These are phyloP conservation scores for Irpex sp. DNA, from an alignment of 1,284 basidiomycete genomes.

Conservation along the genomic window DNA sequence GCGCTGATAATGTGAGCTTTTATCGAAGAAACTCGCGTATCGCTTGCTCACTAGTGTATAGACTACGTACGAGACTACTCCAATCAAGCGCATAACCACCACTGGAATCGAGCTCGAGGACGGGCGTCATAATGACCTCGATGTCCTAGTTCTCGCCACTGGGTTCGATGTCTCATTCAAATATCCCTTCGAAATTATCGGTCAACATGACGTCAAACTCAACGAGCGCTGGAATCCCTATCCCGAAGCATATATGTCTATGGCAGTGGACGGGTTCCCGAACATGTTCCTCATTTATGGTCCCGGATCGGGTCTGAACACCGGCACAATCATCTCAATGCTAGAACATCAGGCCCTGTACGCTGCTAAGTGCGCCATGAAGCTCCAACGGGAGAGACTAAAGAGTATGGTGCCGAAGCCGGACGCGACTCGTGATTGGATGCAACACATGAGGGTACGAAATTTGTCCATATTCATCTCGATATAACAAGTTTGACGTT, in stretches of 20 bases:
- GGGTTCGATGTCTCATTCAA: constrained; percentile 45
- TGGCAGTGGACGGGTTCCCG: constrained; percentile 57
- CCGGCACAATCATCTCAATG: constrained; percentile 49
- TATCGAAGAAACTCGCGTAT: constrained; percentile 28
- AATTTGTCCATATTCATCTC: no score
- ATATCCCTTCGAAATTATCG: constrained; percentile 48
- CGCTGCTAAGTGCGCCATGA: constrained; percentile 43
- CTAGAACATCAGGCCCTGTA: constrained; percentile 56
- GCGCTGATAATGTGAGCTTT: constrained; percentile 47
- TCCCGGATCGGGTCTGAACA: constrained; percentile 50
- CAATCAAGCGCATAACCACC: constrained; percentile 46
- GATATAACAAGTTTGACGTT: no score
- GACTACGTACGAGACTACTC: neutral
- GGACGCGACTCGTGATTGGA: constrained; percentile 50
- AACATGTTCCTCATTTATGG: constrained; percentile 56
- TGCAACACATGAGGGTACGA: no score
- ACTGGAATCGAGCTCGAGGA: constrained; percentile 53
- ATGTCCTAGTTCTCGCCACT: constrained; percentile 41
- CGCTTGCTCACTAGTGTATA: constrained; percentile 46
- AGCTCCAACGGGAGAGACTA: constrained; percentile 55
- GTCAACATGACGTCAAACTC: constrained; percentile 43
- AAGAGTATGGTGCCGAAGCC: constrained; percentile 54
- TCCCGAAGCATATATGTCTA: constrained; percentile 50
- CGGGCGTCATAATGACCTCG: constrained; percentile 49
- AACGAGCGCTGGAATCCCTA: constrained; percentile 48